phyloP scores from a whole-genome alignment of 495 filamentous ascomycete species.

The Penicillium paradoxum region DNA sequence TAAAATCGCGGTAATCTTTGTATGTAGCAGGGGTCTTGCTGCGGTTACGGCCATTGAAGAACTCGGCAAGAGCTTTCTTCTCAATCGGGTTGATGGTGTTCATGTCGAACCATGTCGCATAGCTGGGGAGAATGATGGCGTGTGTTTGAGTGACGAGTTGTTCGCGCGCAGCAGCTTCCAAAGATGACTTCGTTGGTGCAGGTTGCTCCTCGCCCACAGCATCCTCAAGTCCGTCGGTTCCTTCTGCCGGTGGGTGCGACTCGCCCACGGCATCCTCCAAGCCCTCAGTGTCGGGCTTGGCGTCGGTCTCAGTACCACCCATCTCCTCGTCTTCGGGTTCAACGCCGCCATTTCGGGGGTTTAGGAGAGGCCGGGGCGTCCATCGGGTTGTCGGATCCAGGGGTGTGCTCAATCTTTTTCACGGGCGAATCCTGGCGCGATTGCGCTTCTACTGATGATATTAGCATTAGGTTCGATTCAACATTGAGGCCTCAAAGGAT shows the following conservation, averaged over 20 bases:
- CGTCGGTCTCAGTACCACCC: constrained; percentile 60
- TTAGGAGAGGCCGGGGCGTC: constrained; percentile 78
- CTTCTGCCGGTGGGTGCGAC: constrained; percentile 21
- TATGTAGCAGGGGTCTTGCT: constrained; percentile 98
- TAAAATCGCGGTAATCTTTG: constrained; percentile 98
- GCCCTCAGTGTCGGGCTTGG: constrained; percentile 54
- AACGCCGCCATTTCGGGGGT: constrained; percentile 56
- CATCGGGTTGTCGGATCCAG: constrained; percentile 70
- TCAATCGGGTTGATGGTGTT: constrained; percentile 82
- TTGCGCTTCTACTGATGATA: constrained; percentile 24
- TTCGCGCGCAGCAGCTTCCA: constrained; percentile 79
- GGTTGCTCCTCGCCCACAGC: constrained; percentile 43
- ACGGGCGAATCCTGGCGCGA: constrained; percentile 14
- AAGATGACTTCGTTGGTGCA: constrained; percentile 64
- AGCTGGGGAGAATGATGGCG: constrained; percentile 90
- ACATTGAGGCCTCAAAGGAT: neutral
- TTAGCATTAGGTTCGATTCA: constrained; percentile 19
- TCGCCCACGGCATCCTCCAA: constrained; percentile 40
- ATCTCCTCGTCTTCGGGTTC: constrained; percentile 80
- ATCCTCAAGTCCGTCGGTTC: constrained; percentile 35
- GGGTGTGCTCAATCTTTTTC: constrained; percentile 19
- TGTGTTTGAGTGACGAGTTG: constrained; percentile 91
- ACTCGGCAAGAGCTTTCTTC: constrained; percentile 88
- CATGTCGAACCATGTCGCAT: constrained; percentile 99
- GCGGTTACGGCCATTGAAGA: constrained; percentile 95